A percentile compares a stretch with the other conserved stretches of the same genome.
phyloP scores from a whole-genome alignment of 371 early-diverging fungal species.

The Choanephora cucurbitarum region DNA sequence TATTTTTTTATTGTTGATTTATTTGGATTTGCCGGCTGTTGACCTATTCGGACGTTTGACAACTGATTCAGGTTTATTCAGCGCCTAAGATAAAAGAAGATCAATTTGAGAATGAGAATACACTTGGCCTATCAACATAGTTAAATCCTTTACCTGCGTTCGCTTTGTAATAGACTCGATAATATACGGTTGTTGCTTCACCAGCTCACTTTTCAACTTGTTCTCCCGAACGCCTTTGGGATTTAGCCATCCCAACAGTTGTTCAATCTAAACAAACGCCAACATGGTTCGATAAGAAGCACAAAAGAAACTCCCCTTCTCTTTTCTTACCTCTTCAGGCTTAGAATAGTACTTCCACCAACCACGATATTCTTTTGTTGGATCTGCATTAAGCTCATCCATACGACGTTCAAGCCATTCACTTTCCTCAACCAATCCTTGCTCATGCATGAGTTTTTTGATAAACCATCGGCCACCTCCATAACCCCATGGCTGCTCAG shows the following conservation, averaged over 20 bases:
- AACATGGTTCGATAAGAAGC: not conserved
- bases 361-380: constrained; percentile 17
- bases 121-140: not conserved
- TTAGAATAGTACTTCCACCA: constrained; percentile 57
- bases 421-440: constrained; percentile 44
- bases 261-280: constrained; percentile 41
- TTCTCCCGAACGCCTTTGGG: not conserved
- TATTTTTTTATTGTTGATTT: no score
- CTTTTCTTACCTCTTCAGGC: constrained; percentile 43
- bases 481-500: constrained; percentile 42
- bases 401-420: constrained; percentile 42
- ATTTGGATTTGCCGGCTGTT: no score
- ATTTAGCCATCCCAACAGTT: constrained; percentile 47
- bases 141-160: not conserved
- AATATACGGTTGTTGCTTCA: not conserved
- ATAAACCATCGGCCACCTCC: constrained; percentile 46
- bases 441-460: constrained; percentile 42
- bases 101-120: no score
- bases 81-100: not conserved
- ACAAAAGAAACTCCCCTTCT: not conserved
- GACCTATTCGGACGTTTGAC: no score
- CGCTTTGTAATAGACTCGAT: not conserved
- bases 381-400: constrained; percentile 13
- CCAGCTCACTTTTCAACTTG: not conserved
- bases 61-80: no score